phyloP scores from a whole-genome alignment of 108 stramenopile genomes.

The Stephanodiscus minutulus region DNA sequence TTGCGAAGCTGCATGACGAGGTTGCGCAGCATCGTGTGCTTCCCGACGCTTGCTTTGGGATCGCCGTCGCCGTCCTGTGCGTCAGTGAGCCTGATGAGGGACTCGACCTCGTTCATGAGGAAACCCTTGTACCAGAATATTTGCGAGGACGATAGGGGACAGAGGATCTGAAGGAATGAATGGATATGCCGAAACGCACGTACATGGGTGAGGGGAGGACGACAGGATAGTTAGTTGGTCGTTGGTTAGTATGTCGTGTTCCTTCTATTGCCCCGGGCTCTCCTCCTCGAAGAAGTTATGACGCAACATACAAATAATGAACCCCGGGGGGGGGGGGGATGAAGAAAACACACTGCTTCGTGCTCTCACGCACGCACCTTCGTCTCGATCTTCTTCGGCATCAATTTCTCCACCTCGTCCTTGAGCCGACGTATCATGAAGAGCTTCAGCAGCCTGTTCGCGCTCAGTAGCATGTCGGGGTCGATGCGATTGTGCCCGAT shows the following conservation, averaged over 20 bases:
- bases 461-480: slow-evolving; percentile 56
- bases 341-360: not conserved
- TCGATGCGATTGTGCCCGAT: slow-evolving; percentile 66
- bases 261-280: too few species aligned
- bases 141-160: slow-evolving; percentile 62
- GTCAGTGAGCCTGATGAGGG: slow-evolving; percentile 34
- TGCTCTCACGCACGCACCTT: slow-evolving; percentile 53
- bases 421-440: slow-evolving; percentile 80
- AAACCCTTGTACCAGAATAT: slow-evolving; percentile 69
- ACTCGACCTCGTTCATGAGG: slow-evolving; percentile 64
- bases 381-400: slow-evolving; percentile 78
- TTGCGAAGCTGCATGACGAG: slow-evolving; percentile 85
- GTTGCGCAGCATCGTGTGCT: slow-evolving; percentile 39
- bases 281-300: too few species aligned
- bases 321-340: not conserved
- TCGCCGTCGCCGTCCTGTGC: slow-evolving; percentile 15
- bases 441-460: slow-evolving; percentile 63
- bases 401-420: slow-evolving; percentile 66
- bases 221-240: not conserved
- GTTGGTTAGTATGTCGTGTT: too few species aligned
- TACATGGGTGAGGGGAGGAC: not conserved
- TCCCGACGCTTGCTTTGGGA: slow-evolving; percentile 1
- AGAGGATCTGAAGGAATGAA: slow-evolving; percentile 55
- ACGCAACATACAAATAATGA: not conserved
- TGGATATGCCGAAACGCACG: not conserved